Percentiles rank a stretch among this genome's conserved stretches.
These are phyloP conservation scores for Boletus rubescentipes DNA, from an alignment of 768 basidiomycete species.

Conservation along the genomic window DNA sequence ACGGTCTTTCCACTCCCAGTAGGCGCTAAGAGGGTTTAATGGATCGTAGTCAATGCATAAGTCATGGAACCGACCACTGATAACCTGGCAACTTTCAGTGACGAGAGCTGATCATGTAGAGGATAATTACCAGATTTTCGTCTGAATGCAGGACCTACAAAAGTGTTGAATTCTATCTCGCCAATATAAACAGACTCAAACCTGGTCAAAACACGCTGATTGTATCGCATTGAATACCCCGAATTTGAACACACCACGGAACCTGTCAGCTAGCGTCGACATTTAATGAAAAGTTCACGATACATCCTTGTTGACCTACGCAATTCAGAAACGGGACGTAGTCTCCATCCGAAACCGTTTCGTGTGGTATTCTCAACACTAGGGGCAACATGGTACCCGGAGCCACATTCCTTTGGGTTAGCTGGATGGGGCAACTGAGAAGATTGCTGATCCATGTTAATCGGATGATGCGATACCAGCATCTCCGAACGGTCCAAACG, in stretches of 20 bases:
- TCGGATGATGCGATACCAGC: not conserved
- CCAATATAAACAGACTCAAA: constrained; percentile 27
- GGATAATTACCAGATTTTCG: constrained; percentile 58
- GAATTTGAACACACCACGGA: constrained; percentile 82
- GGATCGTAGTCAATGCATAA: constrained; percentile 1
- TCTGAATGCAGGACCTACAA: constrained; percentile 54
- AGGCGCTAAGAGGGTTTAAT: constrained; percentile 57
- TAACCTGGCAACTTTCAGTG: constrained; percentile 47
- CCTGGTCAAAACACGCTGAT: constrained; percentile 75
- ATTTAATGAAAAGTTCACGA: constrained; percentile 1
- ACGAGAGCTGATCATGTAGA: not conserved
- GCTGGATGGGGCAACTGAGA: not conserved
- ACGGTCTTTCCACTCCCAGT: constrained; percentile 97
- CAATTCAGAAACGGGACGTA: constrained; percentile 72
- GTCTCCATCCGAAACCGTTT: constrained; percentile 44
- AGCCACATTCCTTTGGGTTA: not conserved
- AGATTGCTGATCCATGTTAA: not conserved
- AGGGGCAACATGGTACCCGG: not conserved
- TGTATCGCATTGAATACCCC: constrained; percentile 92
- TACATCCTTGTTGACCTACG: constrained; percentile 42
- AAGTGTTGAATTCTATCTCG: not conserved
- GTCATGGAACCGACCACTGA: constrained; percentile 53
- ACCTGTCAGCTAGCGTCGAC: constrained; percentile 65
- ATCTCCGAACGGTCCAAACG: not conserved
- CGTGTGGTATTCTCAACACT: constrained; percentile 25